phyloP scores from a whole-genome alignment of 352 stramenopile genomes.

The Peronospora belbahrii region DNA sequence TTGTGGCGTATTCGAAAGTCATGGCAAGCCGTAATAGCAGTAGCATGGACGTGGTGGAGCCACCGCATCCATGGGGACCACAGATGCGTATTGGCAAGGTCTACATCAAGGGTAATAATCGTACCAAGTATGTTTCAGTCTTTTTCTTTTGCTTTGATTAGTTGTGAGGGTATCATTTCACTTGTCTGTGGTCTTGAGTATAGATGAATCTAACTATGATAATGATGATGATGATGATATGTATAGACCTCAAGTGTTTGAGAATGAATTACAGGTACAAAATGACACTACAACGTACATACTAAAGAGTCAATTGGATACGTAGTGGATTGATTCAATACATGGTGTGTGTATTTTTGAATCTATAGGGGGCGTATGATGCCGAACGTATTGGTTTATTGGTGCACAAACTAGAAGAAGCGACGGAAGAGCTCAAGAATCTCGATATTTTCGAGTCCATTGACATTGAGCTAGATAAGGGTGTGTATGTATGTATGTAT shows the following conservation, averaged over 20 bases:
- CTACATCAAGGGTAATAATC: conserved; percentile 82
- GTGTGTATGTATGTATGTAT: conserved; percentile 19
- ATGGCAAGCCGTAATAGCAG: conserved; percentile 26
- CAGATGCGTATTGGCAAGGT: conserved; percentile 81
- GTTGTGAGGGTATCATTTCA: not conserved
- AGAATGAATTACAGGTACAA: conserved; percentile 74
- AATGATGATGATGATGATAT: conserved; percentile 1
- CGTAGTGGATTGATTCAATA: not conserved
- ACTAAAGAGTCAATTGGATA: no score
- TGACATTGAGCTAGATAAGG: conserved; percentile 69
- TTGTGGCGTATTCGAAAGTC: not conserved
- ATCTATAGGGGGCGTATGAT: conserved; percentile 48
- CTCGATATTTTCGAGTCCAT: conserved; percentile 84
- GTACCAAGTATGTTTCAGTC: conserved; percentile 55
- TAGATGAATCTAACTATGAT: conserved; percentile 6
- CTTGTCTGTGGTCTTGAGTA: not conserved
- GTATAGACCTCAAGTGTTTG: conserved; percentile 71
- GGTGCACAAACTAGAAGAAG: conserved; percentile 45
- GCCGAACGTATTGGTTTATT: conserved; percentile 65
- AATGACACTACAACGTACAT: no score
- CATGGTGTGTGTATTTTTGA: no score
- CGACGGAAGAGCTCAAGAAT: conserved; percentile 58
- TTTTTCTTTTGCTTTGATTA: not conserved
- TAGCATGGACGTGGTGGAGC: conserved; percentile 17
- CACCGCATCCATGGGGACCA: conserved; percentile 64